Evolutionary conservation across 2,329 filamentous ascomycete genomes (phyloP), one percentile per base, ranked within the genome.

Genomic region (Trichoderma oligosporum): DNA sequence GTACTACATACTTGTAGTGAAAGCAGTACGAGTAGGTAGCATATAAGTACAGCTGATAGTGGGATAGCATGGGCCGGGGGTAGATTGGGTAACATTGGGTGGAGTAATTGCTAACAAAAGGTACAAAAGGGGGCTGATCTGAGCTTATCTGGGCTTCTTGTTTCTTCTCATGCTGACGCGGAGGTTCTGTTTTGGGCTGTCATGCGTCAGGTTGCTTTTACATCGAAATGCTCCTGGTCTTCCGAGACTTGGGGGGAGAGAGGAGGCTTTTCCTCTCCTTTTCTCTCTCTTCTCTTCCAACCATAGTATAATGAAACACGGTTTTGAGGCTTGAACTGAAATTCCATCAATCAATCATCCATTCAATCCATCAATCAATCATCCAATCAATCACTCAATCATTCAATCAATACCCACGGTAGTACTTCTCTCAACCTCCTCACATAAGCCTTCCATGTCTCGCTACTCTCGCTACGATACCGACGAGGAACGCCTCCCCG

Each of bases 401-500:
- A 14, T 48, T 24, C 27, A 33, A 48, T 33, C 1, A 9, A 7
- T 33, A 3, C 11, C 27, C 5, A 6, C 27, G 27, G 11, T n/a
- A n/a, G n/a, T n/a, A n/a, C n/a, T n/a, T n/a, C n/a, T n/a, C 27
- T 31, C 27, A 31, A 6, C 5, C 27, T 31, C 27, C 27, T 31
- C 6, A 31, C 5, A 31, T 5, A 31, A 31, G 11, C 5, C 5
- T 7, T 8, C 27, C 18, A 78, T 78, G 75, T 70, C 73, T 57
- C 74, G 73, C 59, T 76, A 69, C 63, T 73, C 74, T 18, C 70
- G 68, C 54, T 74, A 74, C 64, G 75, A 78, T 54, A 70, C 72
- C 4, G 81, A 83, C 61, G 73, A 77, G 20, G 73, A 78, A 57
- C 78, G 81, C 41, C 75, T 84, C 14, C 81, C 81, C 2, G 72